Base-by-base conservation (phyloP, 202 grass and related monocot genomes). In the Panicum hallii region DNA sequence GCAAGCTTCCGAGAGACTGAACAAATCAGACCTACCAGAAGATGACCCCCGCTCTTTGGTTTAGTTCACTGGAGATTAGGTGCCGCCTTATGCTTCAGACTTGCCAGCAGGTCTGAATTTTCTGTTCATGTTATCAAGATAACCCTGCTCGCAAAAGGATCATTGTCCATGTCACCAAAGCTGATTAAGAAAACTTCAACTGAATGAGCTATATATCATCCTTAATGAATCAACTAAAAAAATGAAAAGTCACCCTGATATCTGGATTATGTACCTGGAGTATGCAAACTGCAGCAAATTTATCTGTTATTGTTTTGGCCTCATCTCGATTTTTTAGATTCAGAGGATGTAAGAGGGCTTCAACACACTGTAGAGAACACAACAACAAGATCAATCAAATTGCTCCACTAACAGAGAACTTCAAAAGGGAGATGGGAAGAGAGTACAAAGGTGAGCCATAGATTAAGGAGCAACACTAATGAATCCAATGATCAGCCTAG, bases 201-300 rank as follows among this genome's bases (percentile, higher is more conserved):
- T 71, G 63, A 73, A 89, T 68, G 43, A 79, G 72, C 26, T 79
- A 83, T 30, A 65, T 11, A 53, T 46, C 45, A 70, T 63, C 38
- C 13, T 19, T 22, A 40, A 76, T 34, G 14, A 77, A 26, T 49
- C 54, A 49, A 69, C 20, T 41, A 28, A 77, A 77, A 77, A 17
- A 20, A 49, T 65, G 52, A 41, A 23, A 79, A 72, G 28, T 56
- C 28, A 61, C 46, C 41, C 49, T 47, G 28, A 23, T 63, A 58
- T 50, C 20, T 66, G 15, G 60, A 65, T 40, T 4, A 43, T 26
- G 62, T 88, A 95, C 91, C 93, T 98, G 91, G 22, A 95, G 89
- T 90, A 98, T 98, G 70, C 91, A 92, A 82, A 92, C 95, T 63
- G 93, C 95, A 82, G 95, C 95, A 69, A 94, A 95, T 77, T 98